Base-by-base conservation (phyloP, 2,329 filamentous ascomycete species). In the Fusarium nodosum region DNA sequence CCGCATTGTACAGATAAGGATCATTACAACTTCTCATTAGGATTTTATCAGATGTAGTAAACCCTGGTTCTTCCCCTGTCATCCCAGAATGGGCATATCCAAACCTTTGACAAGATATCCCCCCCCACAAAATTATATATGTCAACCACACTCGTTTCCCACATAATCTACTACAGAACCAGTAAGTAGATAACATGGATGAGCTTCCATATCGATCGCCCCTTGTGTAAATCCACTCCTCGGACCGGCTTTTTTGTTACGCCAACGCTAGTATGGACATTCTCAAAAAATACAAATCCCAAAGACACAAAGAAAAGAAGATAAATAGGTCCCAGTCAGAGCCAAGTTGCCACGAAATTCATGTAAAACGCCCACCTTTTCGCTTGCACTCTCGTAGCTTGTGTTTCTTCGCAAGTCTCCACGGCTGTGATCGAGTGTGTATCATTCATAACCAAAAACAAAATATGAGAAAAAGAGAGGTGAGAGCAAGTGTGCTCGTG, bases 211-310 rank as follows among this genome's bases (percentile, higher is more conserved):
- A 51, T 53, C 44, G 44, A 60, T 33, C 18, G 44, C 24, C 20
- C 38, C 47, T 45, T 61, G 55, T 70, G 38, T 57, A 55, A 45
- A 50, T 39, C 33, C 53, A 60, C 54, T 68, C 50, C 56, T 51
- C 36, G 50, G 56, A 51, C 71, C 68, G 66, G 65, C 62, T 72
- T 75, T 75, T 75, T 73, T 72, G 60, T 67, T 75, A 74, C 74
- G 74, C 74, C 74, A 66, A 75, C 72, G 73, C 73, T 75, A 72
- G 71, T 66, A 70, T 75, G 67, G 53, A 75, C 72, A 75, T 66
- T 74, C 69, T 75, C 57, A 61, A 65, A 28, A 62, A 57, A 51
- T 45, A 68, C 45, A 72, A 28, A 50, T 59, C 60, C 68, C 57
- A 51, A 56, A 53, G 42, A 62, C 36, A 61, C 34, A 66, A 50